These are phyloP conservation scores for Gyromitra esculenta DNA, from an alignment of 2,329 filamentous ascomycete genomes.

Conservation along the genomic window DNA sequence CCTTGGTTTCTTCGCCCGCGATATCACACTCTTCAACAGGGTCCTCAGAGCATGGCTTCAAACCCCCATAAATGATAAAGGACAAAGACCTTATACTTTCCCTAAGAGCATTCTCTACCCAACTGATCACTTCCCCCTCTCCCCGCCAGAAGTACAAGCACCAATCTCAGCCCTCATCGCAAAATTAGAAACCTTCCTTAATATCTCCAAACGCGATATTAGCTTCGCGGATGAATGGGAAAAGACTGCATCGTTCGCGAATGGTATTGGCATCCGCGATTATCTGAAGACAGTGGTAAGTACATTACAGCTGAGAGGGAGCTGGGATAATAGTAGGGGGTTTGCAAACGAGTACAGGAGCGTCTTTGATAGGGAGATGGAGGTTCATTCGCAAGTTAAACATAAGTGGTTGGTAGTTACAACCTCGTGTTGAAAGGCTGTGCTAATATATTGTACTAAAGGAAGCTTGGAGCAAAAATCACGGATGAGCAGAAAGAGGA, in stretches of 20 bases:
- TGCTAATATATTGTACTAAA: neutral
- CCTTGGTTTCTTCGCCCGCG: constrained; percentile 52
- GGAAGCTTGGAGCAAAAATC: constrained; percentile 33
- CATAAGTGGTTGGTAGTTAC: constrained; percentile 15
- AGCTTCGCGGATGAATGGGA: constrained; percentile 25
- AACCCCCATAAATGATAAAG: neutral
- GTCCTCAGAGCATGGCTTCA: constrained; percentile 50
- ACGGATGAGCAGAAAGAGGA: constrained; percentile 11
- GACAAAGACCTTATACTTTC: neutral
- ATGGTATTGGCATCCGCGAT: constrained; percentile 3
- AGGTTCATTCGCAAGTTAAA: constrained; percentile 25
- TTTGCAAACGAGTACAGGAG: constrained; percentile 27
- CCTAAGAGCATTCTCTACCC: constrained; percentile 19
- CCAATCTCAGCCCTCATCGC: constrained; percentile 13
- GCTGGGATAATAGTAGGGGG: constrained; percentile 28
- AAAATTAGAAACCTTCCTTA: constrained; percentile 31
- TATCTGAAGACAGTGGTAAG: constrained; percentile 29
- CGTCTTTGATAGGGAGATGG: constrained; percentile 32
- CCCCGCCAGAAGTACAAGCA: constrained; percentile 7
- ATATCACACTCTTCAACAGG: constrained; percentile 49
- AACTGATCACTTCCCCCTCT: constrained; percentile 31
- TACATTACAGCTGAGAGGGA: constrained; percentile 30
- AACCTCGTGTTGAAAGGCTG: neutral
- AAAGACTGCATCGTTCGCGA: constrained; percentile 21
- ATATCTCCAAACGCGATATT: constrained; percentile 3